A percentile compares a stretch with the other conserved stretches of the same genome.
Conservation (phyloP, 139 green algal species). For the Pedinophyceae sp. region DNA sequence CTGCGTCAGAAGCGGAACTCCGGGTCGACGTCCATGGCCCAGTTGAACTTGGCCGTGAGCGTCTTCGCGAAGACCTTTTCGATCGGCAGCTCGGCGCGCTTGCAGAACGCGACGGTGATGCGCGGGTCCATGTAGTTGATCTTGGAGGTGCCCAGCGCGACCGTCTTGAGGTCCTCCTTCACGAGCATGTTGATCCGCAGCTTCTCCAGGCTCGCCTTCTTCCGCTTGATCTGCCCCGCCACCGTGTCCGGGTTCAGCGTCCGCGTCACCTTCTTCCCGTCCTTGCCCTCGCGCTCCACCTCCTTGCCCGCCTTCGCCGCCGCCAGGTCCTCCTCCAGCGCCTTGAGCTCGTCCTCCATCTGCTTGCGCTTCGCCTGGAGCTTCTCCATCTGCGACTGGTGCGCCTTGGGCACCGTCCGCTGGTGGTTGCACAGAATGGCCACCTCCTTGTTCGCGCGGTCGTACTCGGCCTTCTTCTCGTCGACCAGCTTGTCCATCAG, state of each 20-base stretch:
- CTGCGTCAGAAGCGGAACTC: conserved; percentile 75
- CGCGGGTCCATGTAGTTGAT: conserved; percentile 99
- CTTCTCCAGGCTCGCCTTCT: conserved; percentile 38
- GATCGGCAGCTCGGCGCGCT: conserved; percentile 75
- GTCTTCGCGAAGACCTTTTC: conserved; percentile 97
- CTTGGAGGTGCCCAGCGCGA: conserved; percentile 94
- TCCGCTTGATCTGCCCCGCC: conserved; percentile 19
- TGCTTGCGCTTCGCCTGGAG: conserved; percentile 33
- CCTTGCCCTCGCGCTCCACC: conserved; percentile 18
- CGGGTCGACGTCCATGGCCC: conserved; percentile 77
- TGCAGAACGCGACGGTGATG: conserved; percentile 97
- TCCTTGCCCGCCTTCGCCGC: conserved; percentile 23
- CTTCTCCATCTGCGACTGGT: conserved; percentile 69
- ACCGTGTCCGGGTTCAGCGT: conserved; percentile 16
- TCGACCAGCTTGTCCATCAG: conserved; percentile 12
- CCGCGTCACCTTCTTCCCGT: conserved; percentile 20
- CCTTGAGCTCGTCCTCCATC: conserved; percentile 29
- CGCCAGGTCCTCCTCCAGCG: conserved; percentile 42
- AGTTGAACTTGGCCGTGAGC: conserved; percentile 90
- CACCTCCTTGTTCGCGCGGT: conserved; percentile 96
- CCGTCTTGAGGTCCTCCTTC: conserved; percentile 92
- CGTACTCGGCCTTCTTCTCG: conserved; percentile 67
- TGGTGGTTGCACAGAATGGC: conserved; percentile 99
- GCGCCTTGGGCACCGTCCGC: conserved; percentile 70
- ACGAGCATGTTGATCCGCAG: conserved; percentile 13